phyloP scores from a whole-genome alignment of 2,329 filamentous ascomycete species.

The Cercospora sp. region DNA sequence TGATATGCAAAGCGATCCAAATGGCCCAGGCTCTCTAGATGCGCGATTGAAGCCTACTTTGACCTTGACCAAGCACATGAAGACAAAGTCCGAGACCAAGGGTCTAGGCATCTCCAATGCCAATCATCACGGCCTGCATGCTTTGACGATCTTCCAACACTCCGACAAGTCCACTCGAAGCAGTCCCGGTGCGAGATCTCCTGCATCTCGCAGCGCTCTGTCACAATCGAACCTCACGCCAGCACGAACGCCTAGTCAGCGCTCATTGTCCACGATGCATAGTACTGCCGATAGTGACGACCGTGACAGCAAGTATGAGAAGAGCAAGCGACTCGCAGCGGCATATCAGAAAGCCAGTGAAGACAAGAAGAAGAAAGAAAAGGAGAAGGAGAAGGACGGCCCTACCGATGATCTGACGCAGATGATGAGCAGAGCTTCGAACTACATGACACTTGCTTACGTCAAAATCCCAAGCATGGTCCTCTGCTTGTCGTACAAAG shows the following conservation, averaged over 20 bases:
- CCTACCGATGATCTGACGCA: conserved; percentile 87
- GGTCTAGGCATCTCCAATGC: conserved; percentile 37
- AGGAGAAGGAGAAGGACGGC: conserved; percentile 59
- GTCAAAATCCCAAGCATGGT: conserved; percentile 95
- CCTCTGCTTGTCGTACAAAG: conserved; percentile 93
- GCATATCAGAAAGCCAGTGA: conserved; percentile 17
- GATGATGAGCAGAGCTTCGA: conserved; percentile 93
- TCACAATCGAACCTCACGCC: conserved; percentile 29
- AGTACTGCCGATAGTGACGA: conserved; percentile 29
- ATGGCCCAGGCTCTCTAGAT: conserved; percentile 73
- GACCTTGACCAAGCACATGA: conserved; percentile 48
- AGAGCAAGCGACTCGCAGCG: conserved; percentile 31
- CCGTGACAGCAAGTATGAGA: conserved; percentile 28
- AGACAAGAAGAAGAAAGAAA: conserved; percentile 46
- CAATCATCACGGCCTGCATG: conserved; percentile 35
- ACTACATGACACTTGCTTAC: conserved; percentile 95
- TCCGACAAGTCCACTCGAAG: conserved; percentile 35
- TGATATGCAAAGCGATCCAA: conserved; percentile 46
- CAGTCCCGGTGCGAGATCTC: conserved; percentile 21
- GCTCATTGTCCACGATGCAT: conserved; percentile 33
- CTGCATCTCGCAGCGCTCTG: conserved; percentile 30
- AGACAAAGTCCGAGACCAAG: conserved; percentile 33
- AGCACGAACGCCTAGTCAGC: conserved; percentile 36
- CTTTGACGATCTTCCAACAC: conserved; percentile 48
- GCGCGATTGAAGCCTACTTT: conserved; percentile 81